Conservation (phyloP, 1,284 basidiomycete species). For the Rhodotorula sp. region DNA sequence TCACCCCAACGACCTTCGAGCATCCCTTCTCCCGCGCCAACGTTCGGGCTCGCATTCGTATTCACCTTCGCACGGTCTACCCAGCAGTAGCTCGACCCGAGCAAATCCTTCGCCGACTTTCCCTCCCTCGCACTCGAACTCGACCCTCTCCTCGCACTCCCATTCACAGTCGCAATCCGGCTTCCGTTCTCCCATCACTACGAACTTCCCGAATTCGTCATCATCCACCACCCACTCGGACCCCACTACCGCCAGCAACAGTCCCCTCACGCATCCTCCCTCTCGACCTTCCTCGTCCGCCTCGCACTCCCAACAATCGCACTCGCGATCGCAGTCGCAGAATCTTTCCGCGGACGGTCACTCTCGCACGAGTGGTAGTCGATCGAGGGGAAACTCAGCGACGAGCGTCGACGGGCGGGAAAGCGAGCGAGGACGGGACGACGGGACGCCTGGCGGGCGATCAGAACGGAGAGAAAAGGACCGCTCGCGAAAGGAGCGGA, state of each 20-base stretch:
- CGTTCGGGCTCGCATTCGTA: background rate
- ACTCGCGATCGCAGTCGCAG: background rate
- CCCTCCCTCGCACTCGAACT: conserved; percentile 7
- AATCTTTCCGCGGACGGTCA: background rate
- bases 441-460: conserved; percentile 3
- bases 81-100: background rate
- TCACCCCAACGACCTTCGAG: background rate
- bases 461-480: background rate
- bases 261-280: background rate
- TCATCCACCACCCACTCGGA: background rate
- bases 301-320: background rate
- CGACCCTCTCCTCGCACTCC: conserved; percentile 16
- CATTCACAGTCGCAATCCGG: conserved; percentile 13
- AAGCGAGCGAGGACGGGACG: conserved; percentile 1
- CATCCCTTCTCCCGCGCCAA: background rate
- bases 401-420: background rate
- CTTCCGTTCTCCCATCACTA: conserved; percentile 5
- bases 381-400: conserved; percentile 7
- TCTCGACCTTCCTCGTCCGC: background rate
- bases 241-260: background rate
- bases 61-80: conserved; percentile 5
- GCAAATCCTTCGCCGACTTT: conserved; percentile 1
- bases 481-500: conserved; percentile 10
- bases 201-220: background rate
- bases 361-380: background rate